Percentiles rank a stretch among this genome's conserved stretches.
Evolutionary conservation across 352 stramenopile species (phyloP).

Genomic region (Phytophthora melonis): DNA sequence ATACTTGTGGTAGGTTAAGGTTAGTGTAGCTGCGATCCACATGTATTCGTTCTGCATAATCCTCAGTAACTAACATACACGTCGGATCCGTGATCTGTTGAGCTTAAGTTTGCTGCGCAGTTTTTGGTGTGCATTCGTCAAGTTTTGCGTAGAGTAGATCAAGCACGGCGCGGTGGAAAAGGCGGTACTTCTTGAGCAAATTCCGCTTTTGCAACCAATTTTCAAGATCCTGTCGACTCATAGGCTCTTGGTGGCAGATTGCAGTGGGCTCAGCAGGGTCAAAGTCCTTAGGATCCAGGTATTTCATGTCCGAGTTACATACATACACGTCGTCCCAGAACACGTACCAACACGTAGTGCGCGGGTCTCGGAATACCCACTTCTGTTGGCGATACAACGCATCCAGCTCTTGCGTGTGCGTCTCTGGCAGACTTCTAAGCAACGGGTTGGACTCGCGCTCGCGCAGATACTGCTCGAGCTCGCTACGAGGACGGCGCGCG

Average conservation of each 20-base stretch:
- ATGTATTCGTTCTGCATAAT: neutral
- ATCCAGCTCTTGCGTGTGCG: neutral
- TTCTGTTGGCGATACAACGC: constrained; percentile 12
- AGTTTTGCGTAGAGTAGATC: neutral
- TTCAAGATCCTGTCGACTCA: constrained; percentile 32
- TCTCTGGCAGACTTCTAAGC: neutral
- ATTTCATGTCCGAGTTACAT: constrained; percentile 36
- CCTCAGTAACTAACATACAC: neutral
- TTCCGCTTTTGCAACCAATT: constrained; percentile 24
- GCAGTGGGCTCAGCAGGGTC: constrained; percentile 24
- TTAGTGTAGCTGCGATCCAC: neutral
- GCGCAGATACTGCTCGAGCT: constrained; percentile 25
- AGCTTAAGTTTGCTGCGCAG: too few relatives aligned
- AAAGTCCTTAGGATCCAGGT: constrained; percentile 20
- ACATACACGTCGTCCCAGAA: constrained; percentile 52
- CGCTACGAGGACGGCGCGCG: constrained; percentile 8
- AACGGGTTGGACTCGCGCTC: neutral
- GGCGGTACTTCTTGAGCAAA: neutral
- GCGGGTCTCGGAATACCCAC: constrained; percentile 33
- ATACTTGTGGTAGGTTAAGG: neutral
- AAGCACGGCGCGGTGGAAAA: neutral
- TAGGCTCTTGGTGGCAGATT: constrained; percentile 40
- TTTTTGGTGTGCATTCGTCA: too few relatives aligned
- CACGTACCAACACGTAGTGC: constrained; percentile 45
- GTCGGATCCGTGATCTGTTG: too few relatives aligned